Evolutionary conservation across 768 basidiomycete genomes (phyloP), one percentile per base, ranked within the genome.

Genomic region (Wakefieldia striispora): DNA sequence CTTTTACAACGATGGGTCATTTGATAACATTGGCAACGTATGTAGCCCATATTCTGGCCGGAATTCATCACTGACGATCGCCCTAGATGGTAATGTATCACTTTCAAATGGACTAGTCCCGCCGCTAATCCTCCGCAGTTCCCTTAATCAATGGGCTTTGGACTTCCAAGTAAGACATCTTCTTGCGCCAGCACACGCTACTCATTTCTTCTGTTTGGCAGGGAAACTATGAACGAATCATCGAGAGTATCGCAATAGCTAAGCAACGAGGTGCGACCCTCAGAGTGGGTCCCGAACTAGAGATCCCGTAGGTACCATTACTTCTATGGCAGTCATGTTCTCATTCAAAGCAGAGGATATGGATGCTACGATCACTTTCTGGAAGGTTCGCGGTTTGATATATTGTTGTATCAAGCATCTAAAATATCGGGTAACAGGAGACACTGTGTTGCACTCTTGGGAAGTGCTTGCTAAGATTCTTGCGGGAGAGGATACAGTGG

Each of bases 341-440:
- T 55, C 34, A 66, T 1, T 6, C 11, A 11, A 4, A 35, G 17
- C 59, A 95, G 92, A 20, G 97, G 95, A 4, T 99, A 98, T 72
- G 97, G 97, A 3, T 99, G 97, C 69, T 77, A 93, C 44, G 97
- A 99, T 64, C 95, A 98, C 61, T 99, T 98, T 65, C 76, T 98
- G 0, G 97, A 99, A 75, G 95, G 95, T 91, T 46, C 10, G 40
- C 47, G 11, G 6, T 6, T 41, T 40, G 19, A 13, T 41, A 4
- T 7, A 23, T 51, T 27, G 35, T 23, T 45, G 40, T 20, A 11
- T 31, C 17, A 41, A 26, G 33, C 20, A 26, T 48, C 36, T 40
- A 8, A 12, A 44, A 36, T 20, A 19, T 27, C 31, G 21, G 7
- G 41, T 36, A 39, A 19, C 63, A 98, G 95, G 95, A 40, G 97